Evolutionary conservation across 345 rosid genomes (phyloP).

Genomic region (Reutealis trisperma): DNA sequence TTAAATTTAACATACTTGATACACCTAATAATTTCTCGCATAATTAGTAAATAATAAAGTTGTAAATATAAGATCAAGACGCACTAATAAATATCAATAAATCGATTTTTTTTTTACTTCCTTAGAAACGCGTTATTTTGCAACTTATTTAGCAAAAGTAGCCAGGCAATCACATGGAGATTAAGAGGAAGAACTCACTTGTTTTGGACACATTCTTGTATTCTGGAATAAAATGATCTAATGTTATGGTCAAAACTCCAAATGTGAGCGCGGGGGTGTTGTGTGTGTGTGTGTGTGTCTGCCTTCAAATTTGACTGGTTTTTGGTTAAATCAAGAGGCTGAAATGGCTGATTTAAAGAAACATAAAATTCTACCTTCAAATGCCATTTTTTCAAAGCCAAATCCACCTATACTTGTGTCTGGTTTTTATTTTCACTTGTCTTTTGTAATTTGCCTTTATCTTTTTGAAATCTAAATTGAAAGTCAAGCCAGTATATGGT

Average conservation of each 20-base stretch:
- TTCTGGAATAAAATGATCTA: no score
- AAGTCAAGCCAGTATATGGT: no score
- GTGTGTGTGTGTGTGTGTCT: not conserved
- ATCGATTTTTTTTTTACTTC: no score
- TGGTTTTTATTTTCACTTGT: not conserved
- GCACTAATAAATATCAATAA: no score
- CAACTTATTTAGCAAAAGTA: no score
- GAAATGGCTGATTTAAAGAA: not conserved
- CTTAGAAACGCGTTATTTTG: not conserved
- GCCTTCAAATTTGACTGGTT: slow-evolving; percentile 41
- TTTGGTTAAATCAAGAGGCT: slow-evolving; percentile 20
- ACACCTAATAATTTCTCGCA: no score
- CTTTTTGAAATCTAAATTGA: not conserved
- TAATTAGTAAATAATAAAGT: no score
- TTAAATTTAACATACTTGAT: no score
- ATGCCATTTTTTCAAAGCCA: not conserved
- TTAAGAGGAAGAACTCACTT: not conserved
- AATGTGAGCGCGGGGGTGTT: no score
- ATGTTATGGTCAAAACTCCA: not conserved
- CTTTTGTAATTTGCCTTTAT: not conserved
- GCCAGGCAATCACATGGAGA: not conserved
- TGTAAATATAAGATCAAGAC: no score
- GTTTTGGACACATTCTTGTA: not conserved
- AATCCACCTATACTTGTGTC: not conserved
- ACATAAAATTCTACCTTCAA: not conserved